Base-by-base conservation (phyloP, 768 basidiomycete genomes). In the Exidia glandulosa region DNA sequence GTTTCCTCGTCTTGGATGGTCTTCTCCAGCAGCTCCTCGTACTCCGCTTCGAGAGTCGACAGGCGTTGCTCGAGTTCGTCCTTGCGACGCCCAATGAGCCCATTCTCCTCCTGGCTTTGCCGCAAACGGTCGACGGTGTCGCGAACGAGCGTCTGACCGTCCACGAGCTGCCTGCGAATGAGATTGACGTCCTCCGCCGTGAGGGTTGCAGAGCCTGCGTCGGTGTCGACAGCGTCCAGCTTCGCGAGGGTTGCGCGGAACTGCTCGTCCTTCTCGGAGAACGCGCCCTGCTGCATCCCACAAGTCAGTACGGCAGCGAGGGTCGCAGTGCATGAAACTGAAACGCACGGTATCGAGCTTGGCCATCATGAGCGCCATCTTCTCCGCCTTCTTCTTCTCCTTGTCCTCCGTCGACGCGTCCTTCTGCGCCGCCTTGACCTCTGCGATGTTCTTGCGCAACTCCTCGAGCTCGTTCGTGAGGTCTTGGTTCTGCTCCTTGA, bases 351-450 rank as follows among this genome's bases (percentile, higher is more conserved):
- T 81, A 73, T 98, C 94, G 66, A 99, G 95, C 72, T 95, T 94
- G 61, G 95, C 92, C 95, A 99, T 97, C 92, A 99, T 96, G 65
- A 94, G 78, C 9, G 92, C 94, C 90, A 99, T 91, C 81, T 97
- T 97, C 77, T 98, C 95, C 68, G 95, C 93, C 74, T 98, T 98
- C 72, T 90, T 85, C 79, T 92, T 96, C 79, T 99, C 96, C 76
- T 94, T 97, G 71, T 97, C 96, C 71, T 98, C 96, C 32, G 86
- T 86, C 37, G 87, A 86, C 16, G 87, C 83, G 62, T 90, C 89
- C 73, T 87, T 89, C 73, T 94, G 90, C 13, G 85, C 79, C 34
- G 78, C 75, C 76, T 90, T 93, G 64, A 92, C 73, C 54, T 94
- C 91, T 19, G 80, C 73, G 60, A 94, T 80, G 63, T 84, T 81